Conservation (phyloP, 176 grass and related monocot genomes). For the Alopecurus myosuroides region DNA sequence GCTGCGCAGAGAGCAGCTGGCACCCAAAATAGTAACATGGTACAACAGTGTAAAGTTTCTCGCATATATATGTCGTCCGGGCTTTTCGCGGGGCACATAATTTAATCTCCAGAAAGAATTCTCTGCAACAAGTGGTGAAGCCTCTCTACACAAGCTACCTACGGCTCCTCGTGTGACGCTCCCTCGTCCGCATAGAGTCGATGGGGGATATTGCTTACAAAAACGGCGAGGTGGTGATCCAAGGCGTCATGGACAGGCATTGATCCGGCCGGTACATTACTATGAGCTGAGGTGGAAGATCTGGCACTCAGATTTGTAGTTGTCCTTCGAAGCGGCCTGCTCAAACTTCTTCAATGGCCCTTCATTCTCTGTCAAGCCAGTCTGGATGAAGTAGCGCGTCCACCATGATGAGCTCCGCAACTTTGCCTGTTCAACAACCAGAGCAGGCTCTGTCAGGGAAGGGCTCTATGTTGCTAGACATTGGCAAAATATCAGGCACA, state of each 20-base stretch:
- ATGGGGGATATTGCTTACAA: constrained; percentile 32
- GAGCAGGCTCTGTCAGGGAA: not conserved
- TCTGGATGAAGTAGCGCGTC: constrained; percentile 91
- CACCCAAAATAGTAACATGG: not conserved
- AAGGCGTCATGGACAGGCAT: constrained; percentile 14
- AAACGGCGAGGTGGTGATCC: constrained; percentile 6
- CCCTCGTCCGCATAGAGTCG: constrained; percentile 26
- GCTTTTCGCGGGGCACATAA: constrained; percentile 24
- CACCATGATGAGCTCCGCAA: constrained; percentile 93
- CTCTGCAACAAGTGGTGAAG: constrained; percentile 36
- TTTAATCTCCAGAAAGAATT: constrained; percentile 35
- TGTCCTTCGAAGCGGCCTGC: constrained; percentile 49
- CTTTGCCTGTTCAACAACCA: constrained; percentile 58
- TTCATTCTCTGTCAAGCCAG: constrained; percentile 85
- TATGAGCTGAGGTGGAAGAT: constrained; percentile 91
- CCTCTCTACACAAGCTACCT: constrained; percentile 39
- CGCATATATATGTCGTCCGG: constrained; percentile 18
- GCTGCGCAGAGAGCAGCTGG: not conserved
- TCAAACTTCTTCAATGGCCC: constrained; percentile 79
- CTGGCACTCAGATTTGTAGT: constrained; percentile 81
- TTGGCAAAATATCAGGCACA: not conserved
- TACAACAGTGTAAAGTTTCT: constrained; percentile 37
- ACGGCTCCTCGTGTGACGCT: constrained; percentile 11
- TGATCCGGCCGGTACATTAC: not conserved
- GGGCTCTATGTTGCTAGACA: not conserved